Base-by-base conservation (phyloP, 2,329 filamentous ascomycete genomes). In the Penicillium sp. region DNA sequence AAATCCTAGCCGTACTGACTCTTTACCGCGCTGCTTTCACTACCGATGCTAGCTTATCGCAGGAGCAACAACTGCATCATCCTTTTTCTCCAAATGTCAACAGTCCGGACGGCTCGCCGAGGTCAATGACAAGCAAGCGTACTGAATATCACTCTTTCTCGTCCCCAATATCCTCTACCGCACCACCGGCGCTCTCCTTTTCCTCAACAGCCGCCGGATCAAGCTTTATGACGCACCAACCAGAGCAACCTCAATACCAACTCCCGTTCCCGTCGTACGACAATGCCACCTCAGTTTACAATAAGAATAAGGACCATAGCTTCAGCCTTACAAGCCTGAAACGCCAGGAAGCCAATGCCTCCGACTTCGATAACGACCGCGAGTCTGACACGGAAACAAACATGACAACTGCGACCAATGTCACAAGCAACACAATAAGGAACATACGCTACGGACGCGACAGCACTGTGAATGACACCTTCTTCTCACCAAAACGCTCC, bases 371-470 rank as follows among this genome's bases (percentile, higher is more conserved):
- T 23, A 70, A 70, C 30, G 74, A 74, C 31, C 69, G 66, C 47
- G 76, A 78, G 54, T 78, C 76, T 4, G 76, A 78, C 51, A 70
- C 66, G 26, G 76, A 78, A 61, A 78, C 75, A n/a, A 69, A 73
- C 5, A 67, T 73, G 44, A 77, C 75, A 7, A 71, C 69, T 15
- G 69, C 73, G 15, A 75, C 73, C 1, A 68, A 67, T 6, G 68
- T 66, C 44, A 78, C 75, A 6, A 73, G 75, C 66, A 71, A 69
- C 38, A 76, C 74, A 2, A 72, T 73, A 38, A 70, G 66, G 21
- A 74, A 78, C 47, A 78, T 76, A 46, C 72, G 76, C n/a, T 75
- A 77, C 54, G 75, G 72, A 26, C 67, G 68, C 17, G 65, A 64
- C 31, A 59, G 59, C 7, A 63, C 58, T 23, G 58, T 67, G 17